Evolutionary conservation across 2,329 filamentous ascomycete species (phyloP), one percentile per base, ranked within the genome.

Genomic region (Pseudogymnoascus sp.): DNA sequence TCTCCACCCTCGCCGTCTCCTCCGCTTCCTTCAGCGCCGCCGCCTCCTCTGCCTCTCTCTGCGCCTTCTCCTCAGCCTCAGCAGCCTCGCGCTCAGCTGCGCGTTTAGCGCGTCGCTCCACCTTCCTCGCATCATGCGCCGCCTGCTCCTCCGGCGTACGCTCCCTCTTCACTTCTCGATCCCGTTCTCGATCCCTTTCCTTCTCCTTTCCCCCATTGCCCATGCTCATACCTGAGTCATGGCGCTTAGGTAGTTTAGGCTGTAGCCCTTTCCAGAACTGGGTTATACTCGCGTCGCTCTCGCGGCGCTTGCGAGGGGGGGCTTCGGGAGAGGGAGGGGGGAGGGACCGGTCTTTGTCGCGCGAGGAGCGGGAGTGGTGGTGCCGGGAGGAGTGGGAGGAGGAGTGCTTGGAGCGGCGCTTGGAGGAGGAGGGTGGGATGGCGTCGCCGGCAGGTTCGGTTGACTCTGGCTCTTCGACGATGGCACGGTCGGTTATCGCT

Each of bases 71-170:
- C 7, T 61, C 34, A 7, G 31, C 31, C 40, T 40, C 37, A 40
- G 37, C 37, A 40, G 37, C 37, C n/a, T 45, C 40, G 16, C 40
- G 40, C 40, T 45, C 40, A 21, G 40, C 16, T 11, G 7, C 8
- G 5, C 40, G 40, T 12, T 45, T 45, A 1, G 66, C 66, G 18
- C 67, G 64, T 31, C 68, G 65, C 26, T 70, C 69, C 8, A 67
- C 68, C 63, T 71, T 73, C 6, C 71, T 66, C 40, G 65, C 66
- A 5, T 73, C 71, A 61, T 72, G 71, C 16, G 69, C 71, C 31
- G 67, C 68, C 64, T 73, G 70, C 39, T 73, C 71, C 51, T 71
- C 70, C 2, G 69, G 68, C 10, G 68, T 70, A 2, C 71, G 68
- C 36, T 64, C 66, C 57, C 67, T 69, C n/a, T 61, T 66, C 8